Conservation (phyloP, 805 yeast genomes). For the Saturnispora serradocipensis region DNA sequence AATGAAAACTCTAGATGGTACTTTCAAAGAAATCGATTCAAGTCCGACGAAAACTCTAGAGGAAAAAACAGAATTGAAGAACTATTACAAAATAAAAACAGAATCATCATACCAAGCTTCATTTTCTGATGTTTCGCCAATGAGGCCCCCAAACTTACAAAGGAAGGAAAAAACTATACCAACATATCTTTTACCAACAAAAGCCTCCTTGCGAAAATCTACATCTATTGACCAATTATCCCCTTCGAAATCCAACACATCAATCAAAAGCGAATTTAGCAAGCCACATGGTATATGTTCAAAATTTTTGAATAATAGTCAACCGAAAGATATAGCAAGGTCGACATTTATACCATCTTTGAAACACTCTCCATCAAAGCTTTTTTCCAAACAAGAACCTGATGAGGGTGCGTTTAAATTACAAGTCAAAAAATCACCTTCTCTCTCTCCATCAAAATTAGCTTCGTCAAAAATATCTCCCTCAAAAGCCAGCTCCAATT, state of each 20-base stretch:
- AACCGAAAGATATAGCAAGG: neutral
- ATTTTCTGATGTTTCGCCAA: neutral
- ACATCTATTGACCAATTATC: constrained; percentile 7
- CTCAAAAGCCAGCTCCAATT: constrained; percentile 15
- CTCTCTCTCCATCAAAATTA: constrained; percentile 10
- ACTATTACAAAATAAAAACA: constrained; percentile 11
- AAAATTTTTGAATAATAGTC: neutral
- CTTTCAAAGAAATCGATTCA: constrained; percentile 22
- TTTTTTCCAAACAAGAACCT: neutral
- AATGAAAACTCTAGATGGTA: constrained; percentile 17
- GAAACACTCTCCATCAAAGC: constrained; percentile 2
- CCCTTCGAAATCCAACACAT: constrained; percentile 7
- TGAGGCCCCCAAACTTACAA: constrained; percentile 5
- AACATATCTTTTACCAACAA: constrained; percentile 18
- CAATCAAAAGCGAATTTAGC: neutral
- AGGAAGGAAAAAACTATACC: constrained; percentile 12
- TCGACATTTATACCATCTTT: neutral
- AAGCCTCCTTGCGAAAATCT: constrained; percentile 14
- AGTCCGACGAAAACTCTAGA: constrained; percentile 24
- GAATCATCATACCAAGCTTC: neutral
- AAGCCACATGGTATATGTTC: neutral
- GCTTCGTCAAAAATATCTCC: constrained; percentile 13
- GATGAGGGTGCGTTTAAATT: neutral
- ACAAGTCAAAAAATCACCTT: constrained; percentile 4
- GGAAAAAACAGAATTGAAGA: constrained; percentile 19